Conservation (phyloP, 2,329 filamentous ascomycete genomes). For the Phoma sp. region DNA sequence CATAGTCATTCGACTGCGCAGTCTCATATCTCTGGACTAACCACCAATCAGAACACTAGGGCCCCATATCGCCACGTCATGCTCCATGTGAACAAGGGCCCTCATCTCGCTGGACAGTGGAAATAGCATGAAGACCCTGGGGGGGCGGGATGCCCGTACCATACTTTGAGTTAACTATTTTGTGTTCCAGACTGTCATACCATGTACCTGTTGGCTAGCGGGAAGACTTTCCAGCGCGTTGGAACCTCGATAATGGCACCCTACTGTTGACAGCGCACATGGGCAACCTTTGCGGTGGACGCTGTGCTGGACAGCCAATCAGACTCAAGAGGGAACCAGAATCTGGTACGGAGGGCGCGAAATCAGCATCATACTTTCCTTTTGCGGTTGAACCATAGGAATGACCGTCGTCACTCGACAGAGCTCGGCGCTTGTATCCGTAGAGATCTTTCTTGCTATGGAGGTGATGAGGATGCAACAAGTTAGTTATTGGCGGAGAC, state of each 20-base stretch:
- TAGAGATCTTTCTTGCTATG: background rate
- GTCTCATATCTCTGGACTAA: background rate
- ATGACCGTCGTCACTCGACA: background rate
- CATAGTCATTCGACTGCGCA: background rate
- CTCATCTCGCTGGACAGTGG: too few species aligned
- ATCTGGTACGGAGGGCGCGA: background rate
- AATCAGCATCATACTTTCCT: slow-evolving; percentile 9
- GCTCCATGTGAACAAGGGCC: background rate
- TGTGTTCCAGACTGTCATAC: background rate
- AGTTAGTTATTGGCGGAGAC: slow-evolving; percentile 2
- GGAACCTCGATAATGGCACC: background rate
- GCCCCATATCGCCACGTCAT: background rate
- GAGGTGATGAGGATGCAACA: slow-evolving; percentile 4
- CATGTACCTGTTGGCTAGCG: background rate
- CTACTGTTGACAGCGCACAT: background rate
- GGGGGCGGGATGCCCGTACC: background rate
- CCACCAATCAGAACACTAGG: background rate
- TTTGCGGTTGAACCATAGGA: background rate
- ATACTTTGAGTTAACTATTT: background rate
- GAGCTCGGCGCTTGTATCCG: background rate
- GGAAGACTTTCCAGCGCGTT: background rate
- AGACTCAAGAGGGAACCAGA: background rate
- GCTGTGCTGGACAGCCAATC: slow-evolving; percentile 6
- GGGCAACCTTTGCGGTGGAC: background rate
- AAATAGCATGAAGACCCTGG: background rate